A percentile compares a stretch with the other conserved stretches of the same genome.
These are phyloP conservation scores for Puccinia polysora DNA, from an alignment of 1,284 basidiomycete genomes.

Conservation along the genomic window DNA sequence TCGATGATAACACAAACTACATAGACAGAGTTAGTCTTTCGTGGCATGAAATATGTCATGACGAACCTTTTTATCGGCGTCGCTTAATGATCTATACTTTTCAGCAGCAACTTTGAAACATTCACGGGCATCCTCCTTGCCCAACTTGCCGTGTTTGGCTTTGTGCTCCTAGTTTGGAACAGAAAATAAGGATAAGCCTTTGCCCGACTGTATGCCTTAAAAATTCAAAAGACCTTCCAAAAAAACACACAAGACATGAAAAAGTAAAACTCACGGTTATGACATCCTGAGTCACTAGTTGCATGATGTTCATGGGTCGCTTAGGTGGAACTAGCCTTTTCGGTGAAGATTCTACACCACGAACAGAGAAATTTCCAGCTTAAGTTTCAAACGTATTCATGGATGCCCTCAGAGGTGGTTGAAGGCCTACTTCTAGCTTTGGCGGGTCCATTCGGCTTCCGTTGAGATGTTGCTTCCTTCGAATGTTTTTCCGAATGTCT, in stretches of 20 bases:
- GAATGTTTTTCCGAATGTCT: neutral
- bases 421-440: neutral
- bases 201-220: no score
- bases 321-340: slow-evolving; percentile 27
- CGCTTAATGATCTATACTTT: slow-evolving; percentile 34
- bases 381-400: no score
- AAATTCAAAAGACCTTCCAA: no score
- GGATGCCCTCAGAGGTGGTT: no score
- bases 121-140: slow-evolving; percentile 3
- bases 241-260: neutral
- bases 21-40: no score
- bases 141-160: slow-evolving; percentile 5
- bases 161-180: slow-evolving; percentile 18
- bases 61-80: slow-evolving; percentile 32
- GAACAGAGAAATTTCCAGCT: no score
- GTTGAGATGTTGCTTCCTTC: neutral
- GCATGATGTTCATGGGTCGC: slow-evolving; percentile 38
- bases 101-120: slow-evolving; percentile 33
- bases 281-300: slow-evolving; percentile 32
- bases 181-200: neutral
- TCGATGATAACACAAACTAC: no score
- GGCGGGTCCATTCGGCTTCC: neutral
- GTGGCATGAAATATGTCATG: neutral
- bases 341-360: slow-evolving; percentile 12
- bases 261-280: slow-evolving; percentile 23